Base-by-base conservation (phyloP, 257 asterid genomes). In the Solanum ossicruentum region DNA sequence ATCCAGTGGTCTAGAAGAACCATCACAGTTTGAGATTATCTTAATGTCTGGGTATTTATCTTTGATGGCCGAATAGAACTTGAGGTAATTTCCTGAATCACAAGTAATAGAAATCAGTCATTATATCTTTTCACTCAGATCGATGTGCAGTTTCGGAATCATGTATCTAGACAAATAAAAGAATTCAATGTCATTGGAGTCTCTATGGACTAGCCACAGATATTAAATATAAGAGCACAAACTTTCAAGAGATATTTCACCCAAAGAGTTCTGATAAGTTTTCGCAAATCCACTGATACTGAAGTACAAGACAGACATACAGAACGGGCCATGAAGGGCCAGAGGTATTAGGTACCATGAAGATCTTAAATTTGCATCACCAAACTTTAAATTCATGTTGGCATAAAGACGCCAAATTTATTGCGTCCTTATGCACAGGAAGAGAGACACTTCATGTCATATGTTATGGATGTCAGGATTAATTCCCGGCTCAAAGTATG, bases 11-110 rank as follows among this genome's bases (percentile, higher is more conserved):
- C 13, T 28, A 73, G 92, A 85, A 77, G 99, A 95, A 65, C 89
- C 98, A 83, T 97, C 98, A 87, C 98, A 97, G 89, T 97, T 97
- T 49, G 98, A 92, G 87, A 97, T 97, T 58, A 95, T 89, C 86
- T 89, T 90, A 88, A 97, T 91, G 86, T 94, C 95, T 1, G 98
- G 97, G 87, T 97, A 95, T 41, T 91, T 89, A 16, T 63, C 52
- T 84, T 84, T 92, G 41, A 97, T 95, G 51, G 99, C 98, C 16
- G 83, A 65, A 72, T 95, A 87, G 91, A 97, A 97, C 93, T 91
- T 92, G 91, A 91, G 97, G 91, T 95, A 97, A 89, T 95, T 97
- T 89, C 98, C 99, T 97, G 90, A 86, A 87, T 83, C 87, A 89
- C 58, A 81, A 85, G 61, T 54, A 85, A 81, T 36, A 17, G n/a